Base-by-base conservation (phyloP, 306 rosid species). In the Abrus precatorius region DNA sequence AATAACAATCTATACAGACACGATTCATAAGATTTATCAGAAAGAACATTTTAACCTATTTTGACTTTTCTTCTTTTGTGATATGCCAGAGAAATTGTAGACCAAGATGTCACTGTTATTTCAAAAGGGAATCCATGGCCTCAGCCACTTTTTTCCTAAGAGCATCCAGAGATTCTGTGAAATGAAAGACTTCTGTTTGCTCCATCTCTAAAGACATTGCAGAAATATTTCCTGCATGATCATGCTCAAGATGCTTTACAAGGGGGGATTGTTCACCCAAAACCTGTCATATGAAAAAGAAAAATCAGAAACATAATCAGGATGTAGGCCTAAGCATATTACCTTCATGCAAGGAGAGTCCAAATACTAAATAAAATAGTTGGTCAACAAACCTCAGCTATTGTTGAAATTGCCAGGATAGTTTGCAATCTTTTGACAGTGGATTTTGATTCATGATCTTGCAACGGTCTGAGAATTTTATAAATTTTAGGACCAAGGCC, bases 361-460 rank as follows among this genome's bases (percentile, higher is more conserved):
- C 47, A 59, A 77, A 44, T 38, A 59, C 40, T 49, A 66, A 78
- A 68, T 32, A 56, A 66, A 32, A 14, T 34, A 13, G 57, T 40
- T 49, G 52, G 56, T 77, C 43, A 80, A 41, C 60, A 60, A 74
- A 95, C 98, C 90, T 84, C 87, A 36, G 94, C 82, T 84, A 93
- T 89, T 28, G 95, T 88, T 71, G 97, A 92, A 68, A 92, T 84
- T 68, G 91, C 93, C 84, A 95, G 82, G 72, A 95, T 79, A 56
- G 99, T 91, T 83, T 95, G 99, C 76, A 92, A 89, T 56, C 86
- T 91, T 89, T 83, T 78, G 72, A 79, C 80, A 70, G 79, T 85
- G 5, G 88, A 86, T 73, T 89, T 86, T 9, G 92, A 81, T 7
- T 87, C 88, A 69, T 85, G 90, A 70, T 91, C 77, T 48, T 82